Conservation (phyloP, 176 grass and related monocot genomes). For the Aegilops tauschii region DNA sequence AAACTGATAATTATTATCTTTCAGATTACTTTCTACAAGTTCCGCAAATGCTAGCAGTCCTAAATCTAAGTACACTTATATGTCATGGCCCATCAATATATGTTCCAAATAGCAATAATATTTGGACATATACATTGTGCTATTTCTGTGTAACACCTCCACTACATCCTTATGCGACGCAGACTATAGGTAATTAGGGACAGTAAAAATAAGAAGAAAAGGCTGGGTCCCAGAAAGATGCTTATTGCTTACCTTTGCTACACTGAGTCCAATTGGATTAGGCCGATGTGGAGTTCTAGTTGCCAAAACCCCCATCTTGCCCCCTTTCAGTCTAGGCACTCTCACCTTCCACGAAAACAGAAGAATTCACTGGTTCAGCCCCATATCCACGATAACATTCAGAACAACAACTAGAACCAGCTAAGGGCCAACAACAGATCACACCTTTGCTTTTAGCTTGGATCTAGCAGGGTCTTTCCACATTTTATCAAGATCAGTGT, state of each 20-base stretch:
- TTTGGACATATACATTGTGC: background rate
- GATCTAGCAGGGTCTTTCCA: slow-evolving; percentile 89
- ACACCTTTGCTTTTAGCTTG: slow-evolving; percentile 90
- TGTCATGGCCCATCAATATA: background rate
- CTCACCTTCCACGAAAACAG: slow-evolving; percentile 65
- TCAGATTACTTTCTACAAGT: background rate
- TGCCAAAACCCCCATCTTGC: slow-evolving; percentile 83
- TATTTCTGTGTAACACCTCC: background rate
- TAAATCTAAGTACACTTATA: background rate
- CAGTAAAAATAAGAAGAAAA: background rate
- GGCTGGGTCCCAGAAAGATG: background rate
- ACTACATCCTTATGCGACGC: background rate
- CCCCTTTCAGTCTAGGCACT: slow-evolving; percentile 90
- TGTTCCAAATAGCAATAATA: background rate
- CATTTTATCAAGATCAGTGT: slow-evolving; percentile 88
- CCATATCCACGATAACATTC: background rate
- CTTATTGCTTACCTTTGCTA: slow-evolving; percentile 70
- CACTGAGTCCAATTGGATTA: slow-evolving; percentile 91
- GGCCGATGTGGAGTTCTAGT: slow-evolving; percentile 88
- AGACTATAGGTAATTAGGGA: background rate
- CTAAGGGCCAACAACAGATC: background rate
- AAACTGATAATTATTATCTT: background rate
- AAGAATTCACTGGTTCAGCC: background rate
- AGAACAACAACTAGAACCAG: background rate
- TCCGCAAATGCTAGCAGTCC: background rate